A percentile compares a stretch with the other conserved stretches of the same genome.
phyloP scores from a whole-genome alignment of 129 eudicot genomes.

The Cynara cardunculus region DNA sequence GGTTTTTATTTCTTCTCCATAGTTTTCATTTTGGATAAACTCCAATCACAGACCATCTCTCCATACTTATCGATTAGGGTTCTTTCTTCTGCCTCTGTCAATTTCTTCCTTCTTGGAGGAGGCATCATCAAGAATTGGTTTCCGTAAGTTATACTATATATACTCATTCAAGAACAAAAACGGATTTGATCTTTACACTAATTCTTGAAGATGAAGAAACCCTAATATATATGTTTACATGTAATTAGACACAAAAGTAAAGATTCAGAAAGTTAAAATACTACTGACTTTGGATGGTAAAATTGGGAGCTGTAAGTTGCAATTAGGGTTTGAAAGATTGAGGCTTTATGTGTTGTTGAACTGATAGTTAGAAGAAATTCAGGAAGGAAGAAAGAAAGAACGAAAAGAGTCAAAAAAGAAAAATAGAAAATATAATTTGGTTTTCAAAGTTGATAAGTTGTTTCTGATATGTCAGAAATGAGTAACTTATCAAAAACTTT shows the following conservation, averaged over 20 bases:
- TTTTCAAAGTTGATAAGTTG: too few relatives aligned
- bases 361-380: background rate
- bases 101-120: conserved; percentile 79
- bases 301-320: conserved; percentile 10
- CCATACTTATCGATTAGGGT: conserved; percentile 82
- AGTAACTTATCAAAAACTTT: too few relatives aligned
- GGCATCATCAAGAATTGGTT: too few relatives aligned
- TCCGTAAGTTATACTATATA: too few relatives aligned
- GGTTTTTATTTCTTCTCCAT: conserved; percentile 87
- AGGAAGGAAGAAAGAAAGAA: background rate
- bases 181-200: background rate
- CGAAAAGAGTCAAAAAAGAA: conserved; percentile 17
- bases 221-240: conserved; percentile 1
- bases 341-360: background rate
- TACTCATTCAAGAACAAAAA: conserved; percentile 25
- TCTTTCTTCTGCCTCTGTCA: conserved; percentile 93
- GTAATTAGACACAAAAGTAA: background rate
- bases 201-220: conserved; percentile 14
- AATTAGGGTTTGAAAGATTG: conserved; percentile 7
- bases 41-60: conserved; percentile 73
- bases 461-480: too few relatives aligned
- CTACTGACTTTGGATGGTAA: conserved; percentile 24
- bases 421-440: too few relatives aligned
- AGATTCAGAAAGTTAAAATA: conserved; percentile 1
- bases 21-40: conserved; percentile 82